phyloP scores from a whole-genome alignment of 2,329 filamentous ascomycete species.

The Blastomyces parvus region DNA sequence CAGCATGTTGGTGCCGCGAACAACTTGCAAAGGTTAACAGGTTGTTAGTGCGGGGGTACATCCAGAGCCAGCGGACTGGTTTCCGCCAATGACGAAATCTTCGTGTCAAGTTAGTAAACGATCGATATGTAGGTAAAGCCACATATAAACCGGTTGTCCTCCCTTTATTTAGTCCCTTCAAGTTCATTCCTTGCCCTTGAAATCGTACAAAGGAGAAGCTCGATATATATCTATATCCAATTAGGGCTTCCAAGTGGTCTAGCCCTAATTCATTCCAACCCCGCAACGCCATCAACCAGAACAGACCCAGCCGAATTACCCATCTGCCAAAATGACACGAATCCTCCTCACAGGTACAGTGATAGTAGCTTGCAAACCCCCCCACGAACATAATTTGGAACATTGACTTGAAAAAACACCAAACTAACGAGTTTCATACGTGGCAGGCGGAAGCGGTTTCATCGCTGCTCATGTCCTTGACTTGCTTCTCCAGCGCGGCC shows the following conservation, averaged over 20 bases:
- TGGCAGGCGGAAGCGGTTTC: conserved; percentile 51
- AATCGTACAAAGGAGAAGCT: neutral
- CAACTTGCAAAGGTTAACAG: no score
- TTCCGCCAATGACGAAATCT: no score
- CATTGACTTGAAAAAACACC: neutral
- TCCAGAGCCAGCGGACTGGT: no score
- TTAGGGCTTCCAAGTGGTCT: neutral
- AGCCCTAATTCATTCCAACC: neutral
- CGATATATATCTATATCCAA: neutral
- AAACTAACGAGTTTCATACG: conserved; percentile 5
- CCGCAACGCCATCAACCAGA: neutral
- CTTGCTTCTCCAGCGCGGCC: conserved; percentile 46
- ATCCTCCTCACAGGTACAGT: conserved; percentile 22
- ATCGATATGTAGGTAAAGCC: no score
- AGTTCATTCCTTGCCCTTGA: neutral
- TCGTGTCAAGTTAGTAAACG: neutral
- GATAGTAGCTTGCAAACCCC: no score
- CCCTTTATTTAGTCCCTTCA: neutral
- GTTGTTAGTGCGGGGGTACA: neutral
- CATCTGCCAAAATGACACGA: conserved; percentile 17
- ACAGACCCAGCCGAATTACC: no score
- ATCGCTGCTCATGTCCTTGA: conserved; percentile 58
- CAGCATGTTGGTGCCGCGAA: no score
- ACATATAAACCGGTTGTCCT: no score
- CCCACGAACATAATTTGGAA: neutral